Base-by-base conservation (phyloP, 169 alveolate species). In the Blepharisma undulans region DNA sequence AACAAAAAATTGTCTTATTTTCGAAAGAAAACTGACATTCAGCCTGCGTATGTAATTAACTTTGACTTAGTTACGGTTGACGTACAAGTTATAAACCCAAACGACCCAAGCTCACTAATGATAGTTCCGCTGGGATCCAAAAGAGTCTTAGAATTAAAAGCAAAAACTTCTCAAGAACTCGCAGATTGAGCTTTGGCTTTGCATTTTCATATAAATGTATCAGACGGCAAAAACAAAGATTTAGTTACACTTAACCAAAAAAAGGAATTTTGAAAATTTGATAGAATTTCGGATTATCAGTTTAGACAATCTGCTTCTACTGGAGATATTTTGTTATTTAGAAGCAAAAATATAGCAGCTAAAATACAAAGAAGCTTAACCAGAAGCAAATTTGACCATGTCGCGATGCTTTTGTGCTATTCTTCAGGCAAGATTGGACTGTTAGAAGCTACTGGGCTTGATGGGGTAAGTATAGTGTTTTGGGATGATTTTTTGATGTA, bases 321-420 rank as follows among this genome's bases (percentile, higher is more conserved):
- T 21, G 93, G 94, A 71, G 96, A 93, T 87, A 78, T 93, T 32
- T 71, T 93, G 7, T 86, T 93, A 8, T 93, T 93, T 72, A 30
- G 84, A 78, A 84, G 93, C 32, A 92, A 93, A 87, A 89, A 82
- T 30, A 82, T 92, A 59, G 88, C 87, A 1, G 81, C 96, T 2
- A 93, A 89, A 79, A 48, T 90, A 19, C 91, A 91, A 32, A 89
- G 97, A 91, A 48, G 90, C 21, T n/a, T 95, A 2, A 95, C 96
- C 19, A 2, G 80, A 48, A 89, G 95, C 34, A 91, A 93, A 66
- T 95, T 92, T 88, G 98, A 96, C 86, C 98, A 96, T 92, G 97
- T 96, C 4, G 98, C 97, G 14, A 87, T 96, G 92, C 76, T 96
- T n/a, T 85, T 96, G 32, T 76, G 94, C 72, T 91, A 81, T 29